Percentiles rank a stretch among this genome's conserved stretches.
Evolutionary conservation across 305 asterid species (phyloP).

Genomic region (Plantago coronopus): DNA sequence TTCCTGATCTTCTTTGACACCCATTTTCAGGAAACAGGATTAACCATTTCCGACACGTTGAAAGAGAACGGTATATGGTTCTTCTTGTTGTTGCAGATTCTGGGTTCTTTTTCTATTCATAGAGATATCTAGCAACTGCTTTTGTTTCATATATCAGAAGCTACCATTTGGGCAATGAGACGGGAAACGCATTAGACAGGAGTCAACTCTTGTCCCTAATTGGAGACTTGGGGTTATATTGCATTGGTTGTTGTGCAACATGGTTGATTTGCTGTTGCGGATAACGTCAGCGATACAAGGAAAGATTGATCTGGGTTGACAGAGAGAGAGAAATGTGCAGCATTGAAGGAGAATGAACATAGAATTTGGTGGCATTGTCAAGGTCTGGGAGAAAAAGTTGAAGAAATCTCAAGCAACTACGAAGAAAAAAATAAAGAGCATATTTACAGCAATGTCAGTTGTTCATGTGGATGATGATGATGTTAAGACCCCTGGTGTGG

Average conservation of each 20-base stretch:
- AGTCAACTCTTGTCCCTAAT: background rate
- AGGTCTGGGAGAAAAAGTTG: slow-evolving; percentile 20
- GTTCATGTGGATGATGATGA: slow-evolving; percentile 90
- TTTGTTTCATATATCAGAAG: background rate
- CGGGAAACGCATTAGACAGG: slow-evolving; percentile 1
- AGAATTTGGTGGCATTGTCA: slow-evolving; percentile 16
- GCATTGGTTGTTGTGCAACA: background rate
- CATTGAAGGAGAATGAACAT: slow-evolving; percentile 16
- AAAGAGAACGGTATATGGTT: slow-evolving; percentile 5
- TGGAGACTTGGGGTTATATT: slow-evolving; percentile 1
- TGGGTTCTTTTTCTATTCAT: slow-evolving; percentile 9
- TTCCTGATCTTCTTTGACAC: slow-evolving; percentile 13
- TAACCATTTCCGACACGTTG: slow-evolving; percentile 21
- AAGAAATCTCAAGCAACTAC: slow-evolving; percentile 11
- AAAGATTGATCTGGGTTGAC: slow-evolving; percentile 5
- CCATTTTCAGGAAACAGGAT: slow-evolving; percentile 22
- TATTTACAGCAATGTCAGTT: slow-evolving; percentile 71
- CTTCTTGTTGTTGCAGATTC: slow-evolving; percentile 16
- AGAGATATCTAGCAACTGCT: background rate
- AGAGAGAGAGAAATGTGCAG: slow-evolving; percentile 3
- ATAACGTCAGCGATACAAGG: background rate
- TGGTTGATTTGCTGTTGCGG: slow-evolving; percentile 12
- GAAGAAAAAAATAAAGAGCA: slow-evolving; percentile 6
- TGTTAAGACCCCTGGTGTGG: slow-evolving; percentile 34
- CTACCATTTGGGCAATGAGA: slow-evolving; percentile 1